phyloP scores from a whole-genome alignment of 2,329 filamentous ascomycete genomes.

The Blumeria graminis region DNA sequence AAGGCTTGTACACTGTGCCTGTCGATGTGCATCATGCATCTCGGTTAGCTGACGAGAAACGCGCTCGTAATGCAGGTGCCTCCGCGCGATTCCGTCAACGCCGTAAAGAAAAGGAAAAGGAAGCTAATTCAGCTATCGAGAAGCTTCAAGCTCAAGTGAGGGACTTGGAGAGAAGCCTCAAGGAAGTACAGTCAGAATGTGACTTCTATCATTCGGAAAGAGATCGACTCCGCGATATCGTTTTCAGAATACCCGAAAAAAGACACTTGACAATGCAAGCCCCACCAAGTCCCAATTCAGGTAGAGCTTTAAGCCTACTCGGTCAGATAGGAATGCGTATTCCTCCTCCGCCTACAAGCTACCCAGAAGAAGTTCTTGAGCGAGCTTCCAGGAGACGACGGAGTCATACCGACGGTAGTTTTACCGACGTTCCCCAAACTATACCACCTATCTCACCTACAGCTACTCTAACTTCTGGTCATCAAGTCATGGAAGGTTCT shows the following conservation, averaged over 20 bases:
- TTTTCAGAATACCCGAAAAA: slow-evolving; percentile 33
- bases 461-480: not conserved
- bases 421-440: slow-evolving; percentile 2
- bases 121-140: slow-evolving; percentile 43
- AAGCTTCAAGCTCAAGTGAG: slow-evolving; percentile 47
- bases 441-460: not conserved
- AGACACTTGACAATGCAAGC: slow-evolving; percentile 26
- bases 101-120: slow-evolving; percentile 60
- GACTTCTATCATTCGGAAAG: slow-evolving; percentile 54
- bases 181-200: slow-evolving; percentile 32
- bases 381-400: slow-evolving; percentile 13
- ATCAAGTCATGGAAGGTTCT: not conserved
- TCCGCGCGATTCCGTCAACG: slow-evolving; percentile 62
- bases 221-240: slow-evolving; percentile 43
- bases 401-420: slow-evolving; percentile 13
- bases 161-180: slow-evolving; percentile 31
- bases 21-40: slow-evolving; percentile 66
- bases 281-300: slow-evolving; percentile 23
- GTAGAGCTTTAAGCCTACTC: not conserved
- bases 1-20: slow-evolving; percentile 35
- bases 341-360: slow-evolving; percentile 6
- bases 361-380: slow-evolving; percentile 7
- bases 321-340: slow-evolving; percentile 2
- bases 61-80: slow-evolving; percentile 63
- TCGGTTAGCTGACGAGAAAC: slow-evolving; percentile 62